Conservation (phyloP, 768 basidiomycete genomes). For the Amanita muscaria region DNA sequence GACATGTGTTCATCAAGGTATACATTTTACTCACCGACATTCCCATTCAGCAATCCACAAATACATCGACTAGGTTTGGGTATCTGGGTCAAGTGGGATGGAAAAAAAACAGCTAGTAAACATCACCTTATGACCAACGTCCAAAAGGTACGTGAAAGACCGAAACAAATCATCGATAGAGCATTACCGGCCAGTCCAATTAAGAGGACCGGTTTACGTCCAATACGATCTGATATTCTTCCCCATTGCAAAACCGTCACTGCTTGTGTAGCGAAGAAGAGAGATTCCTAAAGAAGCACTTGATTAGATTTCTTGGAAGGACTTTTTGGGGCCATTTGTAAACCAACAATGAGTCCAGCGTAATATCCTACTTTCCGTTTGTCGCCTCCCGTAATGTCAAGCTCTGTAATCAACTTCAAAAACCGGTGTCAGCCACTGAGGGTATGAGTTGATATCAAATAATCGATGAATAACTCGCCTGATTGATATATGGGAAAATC, state of each 20-base stretch:
- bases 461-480: neutral
- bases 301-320: neutral
- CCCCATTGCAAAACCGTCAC: constrained; percentile 57
- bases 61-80: constrained; percentile 49
- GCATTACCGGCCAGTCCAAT: constrained; percentile 45
- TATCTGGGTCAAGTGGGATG: neutral
- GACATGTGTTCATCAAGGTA: too few relatives aligned
- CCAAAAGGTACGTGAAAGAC: constrained; percentile 49
- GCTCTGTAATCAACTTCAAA: constrained; percentile 47
- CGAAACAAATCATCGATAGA: constrained; percentile 50
- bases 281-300: constrained; percentile 51
- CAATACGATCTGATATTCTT: constrained; percentile 48
- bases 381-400: constrained; percentile 56
- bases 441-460: too few relatives aligned
- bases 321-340: neutral
- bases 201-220: constrained; percentile 54
- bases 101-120: neutral
- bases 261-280: constrained; percentile 54
- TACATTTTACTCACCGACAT: constrained; percentile 37
- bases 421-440: neutral
- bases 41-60: constrained; percentile 60
- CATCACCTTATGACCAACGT: constrained; percentile 46
- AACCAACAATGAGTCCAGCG: constrained; percentile 46
- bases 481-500: constrained; percentile 6
- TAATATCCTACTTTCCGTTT: constrained; percentile 61